Evolutionary conservation across 2,329 filamentous ascomycete species (phyloP), one percentile per base, ranked within the genome.

Genomic region (Penicillium sp.): DNA sequence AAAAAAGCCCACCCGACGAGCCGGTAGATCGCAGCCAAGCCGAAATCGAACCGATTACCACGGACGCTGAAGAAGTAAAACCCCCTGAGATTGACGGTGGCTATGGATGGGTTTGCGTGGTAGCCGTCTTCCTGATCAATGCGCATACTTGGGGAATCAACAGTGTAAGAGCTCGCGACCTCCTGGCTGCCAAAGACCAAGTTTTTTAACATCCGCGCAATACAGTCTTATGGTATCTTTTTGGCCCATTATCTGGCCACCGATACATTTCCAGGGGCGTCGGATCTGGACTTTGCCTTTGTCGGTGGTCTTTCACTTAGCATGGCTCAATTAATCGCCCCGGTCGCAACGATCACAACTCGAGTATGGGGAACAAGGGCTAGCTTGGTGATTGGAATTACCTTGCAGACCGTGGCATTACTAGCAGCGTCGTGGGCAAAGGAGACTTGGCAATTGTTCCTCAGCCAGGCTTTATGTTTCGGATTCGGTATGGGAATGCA

Each of bases 401-500:
- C 71, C 0, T 52, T 78, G n/a, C 64, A 74, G 41, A 62, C 64
- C 1, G 62, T 54, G 2, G 71, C 71, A 1, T 73, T 72, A 31
- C 63, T 77, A 24, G 59, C 67, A 9, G 74, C 75, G 2, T 71
- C 67, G 6, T 77, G 75, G 45, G 68, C 71, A 5, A 68, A 50
- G 1, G 42, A 60, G 3, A 71, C 71, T 27, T 77, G 73, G 74
- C 73, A 76, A 4, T 62, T 79, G 5, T 72, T 74, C 46, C 60
- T 79, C 3, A 68, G 65, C 1, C 76, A 79, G 52, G 76, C 75
- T 1, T 50, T 75, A 2, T 60, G 73, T 0, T 69, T 77, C 8
- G 76, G 77, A 0, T 46, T 67, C 4, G 75, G 76, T 0, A 65
- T 78, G 5, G 74, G 74, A 0, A 71, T 72, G 11, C 58, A 77